Conservation (phyloP, 371 early-diverging fungal species). For the Lichtheimia hyalospora region DNA sequence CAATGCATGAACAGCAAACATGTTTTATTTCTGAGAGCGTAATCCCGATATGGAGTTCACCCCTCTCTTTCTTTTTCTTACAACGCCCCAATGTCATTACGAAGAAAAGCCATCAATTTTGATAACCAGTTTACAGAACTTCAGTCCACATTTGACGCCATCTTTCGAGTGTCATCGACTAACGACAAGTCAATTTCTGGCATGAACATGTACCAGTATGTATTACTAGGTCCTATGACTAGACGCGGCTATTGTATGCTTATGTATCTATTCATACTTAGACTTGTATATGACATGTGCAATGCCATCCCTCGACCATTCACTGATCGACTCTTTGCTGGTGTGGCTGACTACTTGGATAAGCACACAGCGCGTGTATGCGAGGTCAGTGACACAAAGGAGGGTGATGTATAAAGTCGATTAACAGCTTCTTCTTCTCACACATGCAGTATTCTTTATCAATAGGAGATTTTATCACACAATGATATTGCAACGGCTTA, state of each 20-base stretch:
- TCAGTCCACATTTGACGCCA: constrained; percentile 51
- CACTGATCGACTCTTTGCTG: constrained; percentile 67
- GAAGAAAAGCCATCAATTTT: constrained; percentile 65
- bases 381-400: constrained; percentile 39
- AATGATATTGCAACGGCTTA: constrained; percentile 77
- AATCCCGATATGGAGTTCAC: no score
- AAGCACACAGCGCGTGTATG: constrained; percentile 55
- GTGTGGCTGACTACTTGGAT: constrained; percentile 69
- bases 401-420: background rate
- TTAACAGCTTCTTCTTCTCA: no score
- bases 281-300: constrained; percentile 63
- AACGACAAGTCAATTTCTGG: constrained; percentile 47
- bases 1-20: no score
- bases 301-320: constrained; percentile 75
- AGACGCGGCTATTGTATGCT: no score
- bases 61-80: background rate
- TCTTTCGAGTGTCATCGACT: constrained; percentile 55
- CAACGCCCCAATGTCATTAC: constrained; percentile 47
- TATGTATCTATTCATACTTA: constrained; percentile 6
- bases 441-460: background rate
- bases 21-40: no score
- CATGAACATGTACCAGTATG: constrained; percentile 76
- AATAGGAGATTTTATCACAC: constrained; percentile 56
- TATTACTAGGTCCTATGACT: background rate
- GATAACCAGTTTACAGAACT: constrained; percentile 56